Percentiles rank a stretch among this genome's conserved stretches.
These are phyloP conservation scores for Alloascoidea africana DNA, from an alignment of 805 yeast species.

Conservation along the genomic window DNA sequence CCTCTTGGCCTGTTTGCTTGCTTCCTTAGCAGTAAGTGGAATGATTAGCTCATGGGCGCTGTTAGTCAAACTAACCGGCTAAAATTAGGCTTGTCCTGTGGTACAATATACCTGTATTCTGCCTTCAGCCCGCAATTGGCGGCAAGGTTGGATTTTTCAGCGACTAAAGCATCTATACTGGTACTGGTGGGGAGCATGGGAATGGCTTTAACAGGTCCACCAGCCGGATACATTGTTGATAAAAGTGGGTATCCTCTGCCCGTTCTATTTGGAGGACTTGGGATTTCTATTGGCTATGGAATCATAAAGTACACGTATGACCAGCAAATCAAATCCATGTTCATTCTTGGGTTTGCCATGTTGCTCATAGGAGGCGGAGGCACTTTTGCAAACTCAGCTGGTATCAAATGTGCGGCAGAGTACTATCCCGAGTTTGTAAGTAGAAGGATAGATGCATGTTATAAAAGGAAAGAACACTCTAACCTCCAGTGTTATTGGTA, in stretches of 20 bases:
- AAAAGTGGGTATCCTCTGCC: constrained; percentile 40
- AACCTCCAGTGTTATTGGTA: no score
- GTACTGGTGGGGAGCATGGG: constrained; percentile 61
- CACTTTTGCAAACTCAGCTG: constrained; percentile 46
- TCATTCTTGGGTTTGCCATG: constrained; percentile 23
- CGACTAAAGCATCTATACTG: constrained; percentile 45
- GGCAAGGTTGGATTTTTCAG: constrained; percentile 35
- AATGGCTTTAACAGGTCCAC: constrained; percentile 46
- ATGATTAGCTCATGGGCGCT: no score
- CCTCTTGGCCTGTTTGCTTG: background rate
- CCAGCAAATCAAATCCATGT: background rate
- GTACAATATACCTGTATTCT: constrained; percentile 62
- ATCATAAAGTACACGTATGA: constrained; percentile 33
- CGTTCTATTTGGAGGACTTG: constrained; percentile 31
- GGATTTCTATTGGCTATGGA: constrained; percentile 34
- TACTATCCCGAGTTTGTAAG: constrained; percentile 45
- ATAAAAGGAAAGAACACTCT: no score
- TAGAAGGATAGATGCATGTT: no score
- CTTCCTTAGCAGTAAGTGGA: constrained; percentile 18
- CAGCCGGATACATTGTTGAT: constrained; percentile 55
- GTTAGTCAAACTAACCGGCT: no score
- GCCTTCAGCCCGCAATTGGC: constrained; percentile 74
- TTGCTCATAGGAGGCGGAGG: constrained; percentile 54
- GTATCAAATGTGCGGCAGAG: constrained; percentile 61
- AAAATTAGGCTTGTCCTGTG: no score